These are phyloP conservation scores for Pluteus cervinus DNA, from an alignment of 768 basidiomycete genomes.

Conservation along the genomic window DNA sequence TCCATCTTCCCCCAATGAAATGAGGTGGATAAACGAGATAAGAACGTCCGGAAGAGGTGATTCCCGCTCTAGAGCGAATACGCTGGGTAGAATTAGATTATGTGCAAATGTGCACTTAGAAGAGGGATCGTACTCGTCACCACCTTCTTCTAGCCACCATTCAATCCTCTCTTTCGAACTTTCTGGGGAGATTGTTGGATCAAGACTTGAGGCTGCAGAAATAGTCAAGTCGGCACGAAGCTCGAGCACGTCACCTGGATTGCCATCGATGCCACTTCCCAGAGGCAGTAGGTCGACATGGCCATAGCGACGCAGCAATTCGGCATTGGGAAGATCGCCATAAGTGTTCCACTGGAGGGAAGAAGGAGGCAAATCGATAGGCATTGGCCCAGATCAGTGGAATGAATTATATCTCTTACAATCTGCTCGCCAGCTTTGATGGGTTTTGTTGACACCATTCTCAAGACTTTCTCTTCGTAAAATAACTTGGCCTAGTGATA, in stretches of 20 bases:
- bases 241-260: slow-evolving; percentile 78
- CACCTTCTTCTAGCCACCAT: slow-evolving; percentile 89
- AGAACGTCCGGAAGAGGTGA: slow-evolving; percentile 49
- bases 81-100: slow-evolving; percentile 25
- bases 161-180: slow-evolving; percentile 63
- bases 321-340: slow-evolving; percentile 87
- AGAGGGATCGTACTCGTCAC: slow-evolving; percentile 67
- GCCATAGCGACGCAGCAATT: slow-evolving; percentile 90
- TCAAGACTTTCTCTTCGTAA: slow-evolving; percentile 63
- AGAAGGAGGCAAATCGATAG: slow-evolving; percentile 5
- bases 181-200: slow-evolving; percentile 14
- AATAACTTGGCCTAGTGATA: slow-evolving; percentile 76
- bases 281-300: slow-evolving; percentile 77
- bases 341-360: slow-evolving; percentile 85
- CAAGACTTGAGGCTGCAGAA: slow-evolving; percentile 23
- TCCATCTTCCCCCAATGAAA: slow-evolving; percentile 48
- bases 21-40: slow-evolving; percentile 58
- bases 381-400: too few relatives aligned
- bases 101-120: slow-evolving; percentile 4
- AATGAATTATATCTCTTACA: slow-evolving; percentile 37
- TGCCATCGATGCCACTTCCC: slow-evolving; percentile 45
- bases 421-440: slow-evolving; percentile 84
- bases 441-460: slow-evolving; percentile 74
- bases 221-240: slow-evolving; percentile 68
- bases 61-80: slow-evolving; percentile 50